A percentile compares a stretch with the other conserved stretches of the same genome.
Conservation (phyloP, 352 stramenopile genomes). For the Phytopythium boreale region DNA sequence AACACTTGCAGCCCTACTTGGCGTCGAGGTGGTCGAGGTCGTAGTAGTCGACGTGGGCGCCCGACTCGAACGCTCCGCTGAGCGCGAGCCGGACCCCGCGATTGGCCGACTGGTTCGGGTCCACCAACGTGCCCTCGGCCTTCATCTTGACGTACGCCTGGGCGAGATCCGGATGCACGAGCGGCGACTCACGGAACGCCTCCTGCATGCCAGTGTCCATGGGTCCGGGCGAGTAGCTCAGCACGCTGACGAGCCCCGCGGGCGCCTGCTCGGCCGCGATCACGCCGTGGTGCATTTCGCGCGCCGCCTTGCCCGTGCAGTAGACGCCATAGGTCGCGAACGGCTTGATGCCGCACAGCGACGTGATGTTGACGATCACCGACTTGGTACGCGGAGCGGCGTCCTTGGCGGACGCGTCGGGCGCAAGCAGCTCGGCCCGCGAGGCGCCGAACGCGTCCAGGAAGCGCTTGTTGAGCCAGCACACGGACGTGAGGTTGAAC, state of each 20-base stretch:
- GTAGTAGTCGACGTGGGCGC: slow-evolving; percentile 81
- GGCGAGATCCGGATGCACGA: slow-evolving; percentile 33
- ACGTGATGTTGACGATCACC: slow-evolving; percentile 85
- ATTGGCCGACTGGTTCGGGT: slow-evolving; percentile 45
- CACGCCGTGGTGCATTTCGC: slow-evolving; percentile 85
- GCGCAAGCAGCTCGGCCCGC: slow-evolving; percentile 26
- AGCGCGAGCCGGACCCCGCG: slow-evolving; percentile 59
- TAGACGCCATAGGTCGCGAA: slow-evolving; percentile 82
- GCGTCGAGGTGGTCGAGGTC: slow-evolving; percentile 31
- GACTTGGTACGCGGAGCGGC: slow-evolving; percentile 14
- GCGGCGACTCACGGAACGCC: slow-evolving; percentile 50
- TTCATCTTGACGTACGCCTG: slow-evolving; percentile 56
- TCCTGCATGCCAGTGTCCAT: slow-evolving; percentile 88
- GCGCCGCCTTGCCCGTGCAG: slow-evolving; percentile 80
- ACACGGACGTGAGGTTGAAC: slow-evolving; percentile 82
- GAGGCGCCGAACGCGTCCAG: slow-evolving; percentile 54
- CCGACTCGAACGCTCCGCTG: slow-evolving; percentile 47
- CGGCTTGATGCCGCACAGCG: slow-evolving; percentile 74
- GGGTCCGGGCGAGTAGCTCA: slow-evolving; percentile 85
- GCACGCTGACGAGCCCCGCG: slow-evolving; percentile 36
- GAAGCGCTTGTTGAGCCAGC: slow-evolving; percentile 84
- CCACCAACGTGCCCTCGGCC: slow-evolving; percentile 45
- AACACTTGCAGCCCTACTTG: no score
- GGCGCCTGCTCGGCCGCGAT: slow-evolving; percentile 58
- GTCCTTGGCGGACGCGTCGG: background rate